These are phyloP conservation scores for Tremella mesenterica DNA, from an alignment of 768 basidiomycete genomes.

Conservation along the genomic window DNA sequence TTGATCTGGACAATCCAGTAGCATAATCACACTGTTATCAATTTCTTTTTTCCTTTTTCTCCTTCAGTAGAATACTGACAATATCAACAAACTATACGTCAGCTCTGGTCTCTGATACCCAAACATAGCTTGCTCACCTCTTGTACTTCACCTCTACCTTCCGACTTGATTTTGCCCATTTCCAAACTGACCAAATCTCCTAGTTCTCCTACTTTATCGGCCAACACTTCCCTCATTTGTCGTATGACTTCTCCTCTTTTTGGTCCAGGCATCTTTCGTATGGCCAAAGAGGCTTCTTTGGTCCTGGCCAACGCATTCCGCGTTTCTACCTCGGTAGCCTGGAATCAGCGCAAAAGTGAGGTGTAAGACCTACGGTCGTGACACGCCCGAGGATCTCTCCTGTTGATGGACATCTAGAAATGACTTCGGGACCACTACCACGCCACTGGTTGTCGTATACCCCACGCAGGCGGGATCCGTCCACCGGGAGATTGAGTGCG, in stretches of 20 bases:
- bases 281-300: constrained; percentile 61
- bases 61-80: constrained; percentile 55
- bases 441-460: constrained; percentile 38
- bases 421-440: constrained; percentile 25
- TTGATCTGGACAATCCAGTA: constrained; percentile 85
- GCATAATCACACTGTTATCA: constrained; percentile 74
- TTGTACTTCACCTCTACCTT: constrained; percentile 87
- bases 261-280: constrained; percentile 75
- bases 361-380: constrained; percentile 52
- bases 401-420: constrained; percentile 63
- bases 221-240: constrained; percentile 74
- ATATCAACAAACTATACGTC: constrained; percentile 65
- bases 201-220: constrained; percentile 55
- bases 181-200: constrained; percentile 43
- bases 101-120: background rate
- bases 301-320: constrained; percentile 60
- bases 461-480: constrained; percentile 22
- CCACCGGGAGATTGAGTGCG: constrained; percentile 27
- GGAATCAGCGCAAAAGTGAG: constrained; percentile 5
- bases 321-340: constrained; percentile 68
- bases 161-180: constrained; percentile 71
- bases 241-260: constrained; percentile 78
- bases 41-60: background rate
- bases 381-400: constrained; percentile 74
- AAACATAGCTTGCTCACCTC: constrained; percentile 46